Evolutionary conservation across 805 yeast genomes (phyloP).

Genomic region (Myxozyma lipomycoides): DNA sequence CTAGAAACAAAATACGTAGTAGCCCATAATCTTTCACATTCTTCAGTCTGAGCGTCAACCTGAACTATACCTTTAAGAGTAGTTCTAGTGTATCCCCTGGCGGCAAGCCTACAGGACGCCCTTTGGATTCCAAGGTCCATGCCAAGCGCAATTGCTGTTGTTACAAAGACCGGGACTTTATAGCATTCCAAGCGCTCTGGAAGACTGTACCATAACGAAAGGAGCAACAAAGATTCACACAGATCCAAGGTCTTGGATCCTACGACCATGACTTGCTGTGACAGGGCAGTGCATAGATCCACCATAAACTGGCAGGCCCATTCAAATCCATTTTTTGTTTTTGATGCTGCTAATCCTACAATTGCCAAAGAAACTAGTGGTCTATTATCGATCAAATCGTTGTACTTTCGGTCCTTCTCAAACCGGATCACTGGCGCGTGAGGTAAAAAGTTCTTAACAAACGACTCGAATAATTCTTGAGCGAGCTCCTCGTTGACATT

Average conservation of each 20-base stretch:
- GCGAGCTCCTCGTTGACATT: background rate
- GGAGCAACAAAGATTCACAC: slow-evolving; percentile 55
- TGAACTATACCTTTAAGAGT: slow-evolving; percentile 31
- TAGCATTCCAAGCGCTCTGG: slow-evolving; percentile 79
- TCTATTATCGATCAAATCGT: background rate
- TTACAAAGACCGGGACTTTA: slow-evolving; percentile 65
- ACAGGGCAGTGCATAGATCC: slow-evolving; percentile 50
- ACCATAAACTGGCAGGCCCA: slow-evolving; percentile 42
- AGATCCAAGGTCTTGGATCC: slow-evolving; percentile 71
- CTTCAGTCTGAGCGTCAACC: slow-evolving; percentile 43
- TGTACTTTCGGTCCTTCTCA: background rate
- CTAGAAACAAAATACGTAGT: slow-evolving; percentile 60
- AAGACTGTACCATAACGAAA: slow-evolving; percentile 76
- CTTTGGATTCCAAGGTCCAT: slow-evolving; percentile 71
- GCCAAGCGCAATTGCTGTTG: slow-evolving; percentile 61
- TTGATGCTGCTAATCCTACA: background rate
- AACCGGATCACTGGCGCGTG: slow-evolving; percentile 1
- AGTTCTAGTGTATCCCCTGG: slow-evolving; percentile 1
- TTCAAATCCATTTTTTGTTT: slow-evolving; percentile 4
- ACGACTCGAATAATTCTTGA: slow-evolving; percentile 1
- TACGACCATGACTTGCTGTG: slow-evolving; percentile 56
- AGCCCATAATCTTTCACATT: slow-evolving; percentile 51
- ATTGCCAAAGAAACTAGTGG: slow-evolving; percentile 11
- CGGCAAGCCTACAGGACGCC: slow-evolving; percentile 41
- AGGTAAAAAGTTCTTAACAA: slow-evolving; percentile 1